Percentiles rank a stretch among this genome's conserved stretches.
Conservation (phyloP, 768 basidiomycete species). For the Tephrocybe sp. region DNA sequence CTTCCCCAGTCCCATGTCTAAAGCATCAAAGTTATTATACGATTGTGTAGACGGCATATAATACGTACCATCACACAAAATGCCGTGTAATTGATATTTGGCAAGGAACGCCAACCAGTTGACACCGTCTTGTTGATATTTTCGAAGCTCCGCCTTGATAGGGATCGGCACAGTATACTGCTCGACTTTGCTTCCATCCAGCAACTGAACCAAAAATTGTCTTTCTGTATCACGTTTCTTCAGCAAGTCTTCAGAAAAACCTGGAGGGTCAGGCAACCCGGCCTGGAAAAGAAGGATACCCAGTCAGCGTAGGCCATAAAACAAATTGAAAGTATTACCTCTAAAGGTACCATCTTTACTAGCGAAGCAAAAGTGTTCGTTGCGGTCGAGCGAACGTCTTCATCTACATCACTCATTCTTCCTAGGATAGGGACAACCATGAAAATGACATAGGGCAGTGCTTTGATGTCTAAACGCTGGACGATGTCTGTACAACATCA, state of each 20-base stretch:
- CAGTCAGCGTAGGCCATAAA: background rate
- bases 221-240: constrained; percentile 85
- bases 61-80: constrained; percentile 88
- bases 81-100: constrained; percentile 96
- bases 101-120: constrained; percentile 98
- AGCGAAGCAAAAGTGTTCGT: constrained; percentile 98
- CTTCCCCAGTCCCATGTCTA: constrained; percentile 99
- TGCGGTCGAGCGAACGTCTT: constrained; percentile 86
- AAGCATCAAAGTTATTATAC: background rate
- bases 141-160: constrained; percentile 92
- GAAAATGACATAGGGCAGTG: constrained; percentile 95
- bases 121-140: constrained; percentile 98
- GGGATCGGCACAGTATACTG: constrained; percentile 81
- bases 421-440: constrained; percentile 95
- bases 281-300: constrained; percentile 46
- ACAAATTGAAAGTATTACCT: constrained; percentile 48
- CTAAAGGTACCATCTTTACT: constrained; percentile 97
- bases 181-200: constrained; percentile 94
- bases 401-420: constrained; percentile 93
- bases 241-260: constrained; percentile 85
- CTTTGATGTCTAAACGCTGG: constrained; percentile 87
- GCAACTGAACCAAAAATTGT: constrained; percentile 87
- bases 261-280: constrained; percentile 93
- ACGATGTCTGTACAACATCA: constrained; percentile 70
- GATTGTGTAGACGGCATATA: background rate